Evolutionary conservation across 495 filamentous ascomycete genomes (phyloP), one percentile per base, ranked within the genome.

Genomic region (Melanomma pulvis-pyrius): DNA sequence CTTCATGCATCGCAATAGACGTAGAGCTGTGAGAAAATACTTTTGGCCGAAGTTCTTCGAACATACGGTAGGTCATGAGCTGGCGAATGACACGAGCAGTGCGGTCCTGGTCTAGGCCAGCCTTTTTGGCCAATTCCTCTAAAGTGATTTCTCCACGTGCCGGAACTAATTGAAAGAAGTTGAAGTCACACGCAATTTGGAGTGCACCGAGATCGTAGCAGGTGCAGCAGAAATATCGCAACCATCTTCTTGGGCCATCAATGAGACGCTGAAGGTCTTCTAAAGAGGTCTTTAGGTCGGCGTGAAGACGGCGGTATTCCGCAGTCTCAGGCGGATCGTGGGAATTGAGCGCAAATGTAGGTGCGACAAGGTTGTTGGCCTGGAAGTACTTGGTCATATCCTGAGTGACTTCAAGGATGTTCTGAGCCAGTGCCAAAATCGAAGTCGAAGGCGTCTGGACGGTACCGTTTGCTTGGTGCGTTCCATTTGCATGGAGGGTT

Each of bases 41-140:
- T 13, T 46, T 39, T 17, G 21, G 34, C 41, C 28, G 48, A 19
- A 55, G 30, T 57, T 78, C 74, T 13, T 61, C 11, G 59, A 78
- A 78, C 13, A 77, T 46, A 12, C 63, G 59, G 2, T 75, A 49
- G 7, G 76, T 78, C 0, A 60, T 58, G 2, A 78, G 48, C 29
- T 67, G 13, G 7, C 75, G 63, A 0, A 77, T 13, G n/a, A 73
- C 32, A 1, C 74, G 71, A 0, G 52, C 50, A 7, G 59, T 58
- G 0, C 74, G 64, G 55, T 77, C 75, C 0, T 25, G 13, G 39
- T 77, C 74, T 4, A 77, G 11, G 0, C 70, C 70, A 2, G 71
- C 68, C 32, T 61, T 65, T 17, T 71, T 11, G 0, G 75, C 76
- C 11, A 75, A 25, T 1, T 71, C 64, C 1, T 44, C 28, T 1